Base-by-base conservation (phyloP, 23 red algal genomes). In the Gracilaria caudata region DNA sequence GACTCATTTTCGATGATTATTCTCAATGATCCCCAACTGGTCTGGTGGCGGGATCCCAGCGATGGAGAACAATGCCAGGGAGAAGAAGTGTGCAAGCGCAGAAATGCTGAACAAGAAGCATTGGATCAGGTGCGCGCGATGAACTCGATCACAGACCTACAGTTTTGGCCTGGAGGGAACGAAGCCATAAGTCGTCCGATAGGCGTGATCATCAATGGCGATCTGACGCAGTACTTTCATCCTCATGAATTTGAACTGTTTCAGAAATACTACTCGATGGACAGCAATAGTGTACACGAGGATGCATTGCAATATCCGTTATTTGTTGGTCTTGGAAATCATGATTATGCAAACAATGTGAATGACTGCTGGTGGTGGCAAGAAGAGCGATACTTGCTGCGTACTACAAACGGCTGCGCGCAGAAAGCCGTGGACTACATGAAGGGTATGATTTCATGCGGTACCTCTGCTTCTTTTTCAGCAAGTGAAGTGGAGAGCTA, bases 211-310 rank as follows among this genome's bases (percentile, higher is more conserved):
- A 47, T 75, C 33, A 75, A 75, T 19, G 70, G 70, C 1, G 70
- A 75, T 47, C 40, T 75, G 0, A 75, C 70, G 39, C 70, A 75
- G 21, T 75, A 75, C 70, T 75, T 75, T 47, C 70, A 75, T 75
- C 39, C 70, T 7, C 70, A 21, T 45, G 70, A 75, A 36, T 47
- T 75, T 29, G 70, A 75, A 16, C 33, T 75, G 70, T 75, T 75
- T 29, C 29, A 75, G n/a, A 75, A 13, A 21, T 75, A 75, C 70
- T 75, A 75, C 13, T 2, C 16, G 0, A 28, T 7, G n/a, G 20
- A 75, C 14, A 49, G 39, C 40, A 75, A 75, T 19, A 38, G 8
- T 26, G 39, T 40, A 6, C 37, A 47, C 40, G 13, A 47, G 21
- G 20, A 75, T 25, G 70, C 49, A 9, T 26, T 75, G 13, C 5